Evolutionary conservation across 2,329 filamentous ascomycete genomes (phyloP), one percentile per base, ranked within the genome.

Genomic region (Colletotrichum lentis): DNA sequence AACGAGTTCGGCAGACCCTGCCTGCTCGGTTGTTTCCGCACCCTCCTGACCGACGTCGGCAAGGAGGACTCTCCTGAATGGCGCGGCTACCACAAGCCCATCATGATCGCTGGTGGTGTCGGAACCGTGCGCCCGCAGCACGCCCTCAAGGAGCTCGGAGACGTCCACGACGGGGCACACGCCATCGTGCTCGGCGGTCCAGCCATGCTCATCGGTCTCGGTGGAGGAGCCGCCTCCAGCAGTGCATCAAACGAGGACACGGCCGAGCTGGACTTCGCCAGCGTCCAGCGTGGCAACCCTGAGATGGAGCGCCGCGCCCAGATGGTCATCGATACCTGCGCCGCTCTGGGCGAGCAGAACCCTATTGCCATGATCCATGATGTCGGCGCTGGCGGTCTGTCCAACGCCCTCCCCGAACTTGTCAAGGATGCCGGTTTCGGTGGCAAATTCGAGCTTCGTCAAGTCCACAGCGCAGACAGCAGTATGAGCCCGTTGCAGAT

Each of bases 351-450:
- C 18, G 83, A 89, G 4, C 84, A 93, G 71, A 98, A 91, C 76
- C 96, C 96, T 0, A 98, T 99, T 73, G 91, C 93, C 64, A 95
- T 98, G 81, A 98, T 99, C 71, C 96, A 99, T 77, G 96, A 99
- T 76, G 96, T 99, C 53, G 96, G 96, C 70, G 96, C 96, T 58
- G 96, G 96, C 74, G 96, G 96, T 68, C 49, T 94, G 39, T 94
- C 91, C 6, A 83, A 83, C 73, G 92, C 91, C 41, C 81, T 95
- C 16, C 91, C 92, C 18, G 92, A 94, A 41, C 84, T 97, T 55
- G 94, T 97, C 49, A 92, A 96, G 74, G 96, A 99, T 78, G 94
- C 95, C 55, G 93, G 93, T 1, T 91, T 93, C 61, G 96, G 96
- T 64, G 96, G 94, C 58, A 90, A 88, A 53, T 98, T 99, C 72